Percentiles rank a stretch among this genome's conserved stretches.
Evolutionary conservation across 129 eudicot genomes (phyloP).

Genomic region (Gnaphalium uliginosum): DNA sequence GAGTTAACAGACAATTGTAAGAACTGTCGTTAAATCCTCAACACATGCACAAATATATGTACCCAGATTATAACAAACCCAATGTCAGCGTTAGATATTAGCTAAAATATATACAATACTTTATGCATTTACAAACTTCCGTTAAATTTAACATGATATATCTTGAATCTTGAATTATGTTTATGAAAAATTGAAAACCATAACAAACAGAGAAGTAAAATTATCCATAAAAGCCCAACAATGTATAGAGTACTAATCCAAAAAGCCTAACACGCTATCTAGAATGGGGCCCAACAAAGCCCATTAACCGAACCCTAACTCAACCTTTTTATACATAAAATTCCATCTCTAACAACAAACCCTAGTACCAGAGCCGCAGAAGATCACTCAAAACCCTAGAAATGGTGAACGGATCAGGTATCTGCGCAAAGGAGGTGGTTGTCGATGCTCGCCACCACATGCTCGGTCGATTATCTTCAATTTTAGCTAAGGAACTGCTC

Average conservation of each 20-base stretch:
- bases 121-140: too few species aligned
- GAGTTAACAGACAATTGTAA: too few species aligned
- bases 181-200: too few species aligned
- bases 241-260: neutral
- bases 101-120: too few species aligned
- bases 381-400: constrained; percentile 17
- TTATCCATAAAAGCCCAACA: too few species aligned
- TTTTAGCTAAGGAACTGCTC: constrained; percentile 69
- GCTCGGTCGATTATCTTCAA: constrained; percentile 71
- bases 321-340: neutral
- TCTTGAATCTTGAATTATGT: too few species aligned
- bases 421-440: constrained; percentile 57
- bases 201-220: too few species aligned
- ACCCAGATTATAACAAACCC: too few species aligned
- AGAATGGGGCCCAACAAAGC: neutral
- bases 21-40: too few species aligned
- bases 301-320: constrained; percentile 19
- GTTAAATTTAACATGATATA: too few species aligned
- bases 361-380: neutral
- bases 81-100: too few species aligned
- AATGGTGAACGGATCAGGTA: constrained; percentile 79
- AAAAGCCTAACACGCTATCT: neutral
- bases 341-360: neutral
- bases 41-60: too few species aligned
- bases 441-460: constrained; percentile 85